phyloP scores from a whole-genome alignment of 805 yeast genomes.

The Sugiyamaella qingdaonensis region DNA sequence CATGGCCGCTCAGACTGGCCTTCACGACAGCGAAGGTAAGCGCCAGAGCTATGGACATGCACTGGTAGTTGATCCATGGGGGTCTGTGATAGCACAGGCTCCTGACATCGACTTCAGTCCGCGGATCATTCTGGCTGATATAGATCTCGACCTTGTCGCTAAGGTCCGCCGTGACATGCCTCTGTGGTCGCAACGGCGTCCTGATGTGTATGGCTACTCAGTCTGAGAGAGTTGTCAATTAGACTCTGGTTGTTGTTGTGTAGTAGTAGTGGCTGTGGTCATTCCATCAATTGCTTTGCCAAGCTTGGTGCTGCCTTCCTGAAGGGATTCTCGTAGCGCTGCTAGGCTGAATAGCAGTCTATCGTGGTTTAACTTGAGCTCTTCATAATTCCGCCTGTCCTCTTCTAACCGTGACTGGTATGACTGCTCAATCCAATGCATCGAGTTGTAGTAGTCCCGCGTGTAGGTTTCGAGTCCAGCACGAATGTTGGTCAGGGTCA shows the following conservation, averaged over 20 bases:
- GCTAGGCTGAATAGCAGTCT: constrained; percentile 7
- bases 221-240: not conserved
- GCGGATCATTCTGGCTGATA: constrained; percentile 58
- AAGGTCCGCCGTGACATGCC: constrained; percentile 69
- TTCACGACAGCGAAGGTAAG: constrained; percentile 52
- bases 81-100: constrained; percentile 60
- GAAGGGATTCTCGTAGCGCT: constrained; percentile 5
- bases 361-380: constrained; percentile 9
- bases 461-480: constrained; percentile 8
- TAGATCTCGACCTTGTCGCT: constrained; percentile 50
- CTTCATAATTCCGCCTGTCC: constrained; percentile 14
- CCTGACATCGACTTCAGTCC: constrained; percentile 43
- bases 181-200: constrained; percentile 64
- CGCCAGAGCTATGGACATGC: constrained; percentile 86
- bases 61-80: constrained; percentile 90
- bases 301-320: constrained; percentile 5
- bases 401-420: constrained; percentile 19
- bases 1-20: constrained; percentile 86
- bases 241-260: not conserved
- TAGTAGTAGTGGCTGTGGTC: not conserved
- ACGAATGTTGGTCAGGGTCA: constrained; percentile 12
- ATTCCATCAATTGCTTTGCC: not conserved
- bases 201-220: constrained; percentile 48
- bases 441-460: constrained; percentile 10
- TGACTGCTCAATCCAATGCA: constrained; percentile 9